A percentile compares a stretch with the other conserved stretches of the same genome.
Evolutionary conservation across 139 green algal species (phyloP).

Genomic region (Coelastrella sp.): DNA sequence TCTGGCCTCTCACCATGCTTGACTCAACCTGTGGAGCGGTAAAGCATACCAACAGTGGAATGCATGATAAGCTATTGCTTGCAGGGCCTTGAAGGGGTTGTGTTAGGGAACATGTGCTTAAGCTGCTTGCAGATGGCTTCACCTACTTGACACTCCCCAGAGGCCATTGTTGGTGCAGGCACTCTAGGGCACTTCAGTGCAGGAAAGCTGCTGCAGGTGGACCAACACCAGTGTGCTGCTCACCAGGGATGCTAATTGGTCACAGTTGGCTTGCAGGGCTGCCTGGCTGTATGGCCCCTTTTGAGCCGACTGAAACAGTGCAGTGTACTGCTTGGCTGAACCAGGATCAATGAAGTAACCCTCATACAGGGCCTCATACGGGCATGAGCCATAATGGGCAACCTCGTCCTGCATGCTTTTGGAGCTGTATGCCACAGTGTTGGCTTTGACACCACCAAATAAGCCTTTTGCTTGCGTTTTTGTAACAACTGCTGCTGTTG

Average conservation of each 20-base stretch:
- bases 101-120: too few species aligned
- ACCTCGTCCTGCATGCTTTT: conserved; percentile 19
- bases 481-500: neutral
- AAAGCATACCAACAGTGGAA: too few species aligned
- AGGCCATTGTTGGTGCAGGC: too few species aligned
- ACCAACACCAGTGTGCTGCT: neutral
- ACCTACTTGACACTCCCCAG: too few species aligned
- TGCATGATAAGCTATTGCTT: too few species aligned
- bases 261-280: conserved; percentile 44
- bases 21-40: conserved; percentile 46
- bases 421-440: neutral
- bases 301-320: neutral
- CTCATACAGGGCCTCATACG: conserved; percentile 64
- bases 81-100: too few species aligned
- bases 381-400: conserved; percentile 53
- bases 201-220: neutral
- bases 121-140: neutral
- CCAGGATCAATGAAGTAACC: conserved; percentile 58
- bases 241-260: conserved; percentile 23
- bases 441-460: neutral
- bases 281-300: conserved; percentile 51
- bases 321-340: conserved; percentile 55
- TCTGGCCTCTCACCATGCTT: conserved; percentile 41
- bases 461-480: neutral
- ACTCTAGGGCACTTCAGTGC: too few species aligned